phyloP scores from a whole-genome alignment of 257 asterid species.

The Striga asiatica region DNA sequence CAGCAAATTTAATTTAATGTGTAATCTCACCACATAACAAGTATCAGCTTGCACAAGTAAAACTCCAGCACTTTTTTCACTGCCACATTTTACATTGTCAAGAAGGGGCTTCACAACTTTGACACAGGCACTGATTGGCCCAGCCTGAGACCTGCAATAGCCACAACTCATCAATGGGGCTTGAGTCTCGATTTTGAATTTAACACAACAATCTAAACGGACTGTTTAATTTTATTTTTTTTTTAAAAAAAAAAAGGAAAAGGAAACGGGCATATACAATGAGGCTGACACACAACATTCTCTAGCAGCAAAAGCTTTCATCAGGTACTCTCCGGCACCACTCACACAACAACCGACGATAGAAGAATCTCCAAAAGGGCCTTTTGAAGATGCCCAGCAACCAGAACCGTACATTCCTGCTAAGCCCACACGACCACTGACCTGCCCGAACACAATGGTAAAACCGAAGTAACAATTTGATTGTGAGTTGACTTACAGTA shows the following conservation, averaged over 20 bases:
- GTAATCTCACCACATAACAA: constrained; percentile 30
- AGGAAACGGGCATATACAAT: constrained; percentile 30
- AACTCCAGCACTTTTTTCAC: constrained; percentile 63
- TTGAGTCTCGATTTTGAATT: background rate
- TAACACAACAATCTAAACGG: background rate
- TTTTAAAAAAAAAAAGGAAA: too few species aligned
- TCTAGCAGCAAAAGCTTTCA: constrained; percentile 76
- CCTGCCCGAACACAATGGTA: constrained; percentile 45
- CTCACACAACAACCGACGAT: constrained; percentile 78
- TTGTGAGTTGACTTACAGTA: background rate
- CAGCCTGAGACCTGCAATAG: constrained; percentile 55
- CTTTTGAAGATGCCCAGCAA: constrained; percentile 83
- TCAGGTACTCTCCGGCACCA: constrained; percentile 93
- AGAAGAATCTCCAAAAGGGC: constrained; percentile 44
- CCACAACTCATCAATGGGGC: background rate
- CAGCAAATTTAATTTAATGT: background rate
- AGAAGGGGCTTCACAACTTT: constrained; percentile 41
- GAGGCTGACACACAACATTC: constrained; percentile 79
- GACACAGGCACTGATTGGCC: constrained; percentile 71
- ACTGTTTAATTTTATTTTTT: too few species aligned
- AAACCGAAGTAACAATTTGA: background rate
- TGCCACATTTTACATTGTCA: constrained; percentile 23
- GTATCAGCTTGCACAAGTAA: constrained; percentile 71
- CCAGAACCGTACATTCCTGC: constrained; percentile 93
- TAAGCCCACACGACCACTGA: constrained; percentile 86